Evolutionary conservation across 768 basidiomycete species (phyloP), one percentile per base, ranked within the genome.

Genomic region (Phlebiopsis gigantea): DNA sequence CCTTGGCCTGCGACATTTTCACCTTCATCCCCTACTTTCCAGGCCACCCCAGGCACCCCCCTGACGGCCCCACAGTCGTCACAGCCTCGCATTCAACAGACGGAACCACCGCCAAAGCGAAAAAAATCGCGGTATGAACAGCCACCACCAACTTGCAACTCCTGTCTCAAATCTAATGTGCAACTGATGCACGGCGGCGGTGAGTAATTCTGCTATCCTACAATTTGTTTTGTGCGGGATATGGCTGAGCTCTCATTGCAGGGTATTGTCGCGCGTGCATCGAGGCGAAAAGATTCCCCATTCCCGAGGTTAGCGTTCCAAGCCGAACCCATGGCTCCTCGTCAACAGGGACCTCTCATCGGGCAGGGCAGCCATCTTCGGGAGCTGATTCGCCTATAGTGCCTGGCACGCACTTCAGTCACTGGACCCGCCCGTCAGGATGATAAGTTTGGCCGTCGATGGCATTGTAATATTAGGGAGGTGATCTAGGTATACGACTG

Each of bases 151-250:
- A 71, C 77, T 29, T 90, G 88, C 60, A 70, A 77, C 39, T 70
- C 79, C 5, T 90, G 88, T 67, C 78, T 79, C 44, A 77, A 81
- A 66, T 80, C 77, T 15, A 85, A 87, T 63, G 88, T 90, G 14
- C 88, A 88, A 6, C 74, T 90, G n/a, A 80, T 89, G 52, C 75
- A 84, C 66, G 87, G 87, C 56, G 88, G 88, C 42, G 78, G 88
- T 89, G 61, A 77, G 87, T 77, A 24, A 5, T 10, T 28, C 17
- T 21, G 6, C 24, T n/a, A 4, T 41, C 25, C 17, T n/a, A 15
- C 9, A 8, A 46, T 34, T n/a, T n/a, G n/a, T n/a, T n/a, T n/a
- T n/a, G n/a, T 39, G 24, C 19, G 12, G 0, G 12, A 17, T 17
- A 47, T 17, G 22, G 24, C 19, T 34, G 7, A 41, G 41, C 43